Evolutionary conservation across 2,329 filamentous ascomycete genomes (phyloP).

Genomic region (Samsoniella hepiali): DNA sequence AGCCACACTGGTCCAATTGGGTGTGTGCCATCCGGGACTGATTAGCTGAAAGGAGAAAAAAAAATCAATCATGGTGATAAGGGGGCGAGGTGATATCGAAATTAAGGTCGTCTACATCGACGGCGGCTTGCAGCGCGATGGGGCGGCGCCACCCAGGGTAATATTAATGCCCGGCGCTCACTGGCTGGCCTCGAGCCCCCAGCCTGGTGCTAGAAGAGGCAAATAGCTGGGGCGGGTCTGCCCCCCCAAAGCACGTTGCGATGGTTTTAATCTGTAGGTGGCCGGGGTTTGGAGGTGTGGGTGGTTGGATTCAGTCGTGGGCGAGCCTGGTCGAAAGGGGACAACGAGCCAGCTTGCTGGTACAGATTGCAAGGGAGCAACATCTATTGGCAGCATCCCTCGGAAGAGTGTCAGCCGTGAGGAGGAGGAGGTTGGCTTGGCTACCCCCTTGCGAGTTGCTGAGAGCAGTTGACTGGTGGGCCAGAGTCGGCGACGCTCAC

Average conservation of each 20-base stretch:
- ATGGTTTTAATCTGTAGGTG: background rate
- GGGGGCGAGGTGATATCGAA: background rate
- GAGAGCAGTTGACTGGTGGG: background rate
- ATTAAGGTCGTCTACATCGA: slow-evolving; percentile 7
- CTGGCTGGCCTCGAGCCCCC: slow-evolving; percentile 1
- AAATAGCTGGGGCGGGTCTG: too few species aligned
- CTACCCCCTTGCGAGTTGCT: background rate
- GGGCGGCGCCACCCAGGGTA: slow-evolving; percentile 13
- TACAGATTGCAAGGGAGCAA: background rate
- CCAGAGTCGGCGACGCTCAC: background rate
- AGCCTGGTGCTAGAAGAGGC: background rate
- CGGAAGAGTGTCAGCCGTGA: background rate
- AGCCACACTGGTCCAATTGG: background rate
- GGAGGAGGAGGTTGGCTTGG: background rate
- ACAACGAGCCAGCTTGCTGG: background rate
- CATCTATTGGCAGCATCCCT: background rate
- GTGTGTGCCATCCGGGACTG: background rate
- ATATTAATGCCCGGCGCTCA: slow-evolving; percentile 12
- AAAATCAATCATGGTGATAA: background rate
- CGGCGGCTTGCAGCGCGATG: slow-evolving; percentile 3
- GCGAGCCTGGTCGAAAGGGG: background rate
- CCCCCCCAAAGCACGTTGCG: background rate
- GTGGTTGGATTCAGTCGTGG: too few species aligned
- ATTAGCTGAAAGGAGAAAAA: background rate
- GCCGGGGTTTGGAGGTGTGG: too few species aligned